Evolutionary conservation across 257 asterid species (phyloP).

Genomic region (Forsythia suspensa): DNA sequence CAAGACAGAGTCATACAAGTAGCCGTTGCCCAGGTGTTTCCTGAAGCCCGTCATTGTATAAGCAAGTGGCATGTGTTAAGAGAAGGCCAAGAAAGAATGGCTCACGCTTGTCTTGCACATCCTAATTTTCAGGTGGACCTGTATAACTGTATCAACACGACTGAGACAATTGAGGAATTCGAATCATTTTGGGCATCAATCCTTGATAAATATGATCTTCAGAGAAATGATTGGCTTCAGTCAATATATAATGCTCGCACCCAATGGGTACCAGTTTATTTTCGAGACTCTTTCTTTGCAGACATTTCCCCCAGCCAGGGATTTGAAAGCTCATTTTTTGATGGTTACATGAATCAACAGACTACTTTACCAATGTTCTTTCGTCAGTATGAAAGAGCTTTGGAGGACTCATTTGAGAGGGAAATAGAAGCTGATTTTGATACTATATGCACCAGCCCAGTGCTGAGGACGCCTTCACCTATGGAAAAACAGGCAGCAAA

Average conservation of each 20-base stretch:
- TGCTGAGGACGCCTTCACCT: constrained; percentile 88
- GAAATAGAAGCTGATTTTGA: constrained; percentile 87
- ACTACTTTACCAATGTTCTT: constrained; percentile 89
- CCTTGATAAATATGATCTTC: constrained; percentile 71
- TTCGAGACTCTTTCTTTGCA: constrained; percentile 79
- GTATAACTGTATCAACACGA: constrained; percentile 73
- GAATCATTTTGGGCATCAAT: constrained; percentile 72
- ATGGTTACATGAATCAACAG: constrained; percentile 82
- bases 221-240: constrained; percentile 83
- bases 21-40: constrained; percentile 74
- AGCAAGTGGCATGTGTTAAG: constrained; percentile 79
- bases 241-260: constrained; percentile 65
- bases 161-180: constrained; percentile 85
- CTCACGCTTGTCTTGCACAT: constrained; percentile 56
- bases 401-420: constrained; percentile 72
- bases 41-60: constrained; percentile 64
- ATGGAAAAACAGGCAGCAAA: constrained; percentile 91
- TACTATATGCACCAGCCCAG: constrained; percentile 65
- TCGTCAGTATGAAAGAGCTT: constrained; percentile 85
- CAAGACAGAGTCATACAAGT: constrained; percentile 57
- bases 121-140: constrained; percentile 79
- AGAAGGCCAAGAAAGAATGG: constrained; percentile 82
- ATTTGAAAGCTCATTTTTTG: constrained; percentile 68
- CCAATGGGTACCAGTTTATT: constrained; percentile 92
- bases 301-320: constrained; percentile 51